Percentiles rank a stretch among this genome's conserved stretches.
phyloP scores from a whole-genome alignment of 2,329 filamentous ascomycete species.

The Hypoxylon sp. region DNA sequence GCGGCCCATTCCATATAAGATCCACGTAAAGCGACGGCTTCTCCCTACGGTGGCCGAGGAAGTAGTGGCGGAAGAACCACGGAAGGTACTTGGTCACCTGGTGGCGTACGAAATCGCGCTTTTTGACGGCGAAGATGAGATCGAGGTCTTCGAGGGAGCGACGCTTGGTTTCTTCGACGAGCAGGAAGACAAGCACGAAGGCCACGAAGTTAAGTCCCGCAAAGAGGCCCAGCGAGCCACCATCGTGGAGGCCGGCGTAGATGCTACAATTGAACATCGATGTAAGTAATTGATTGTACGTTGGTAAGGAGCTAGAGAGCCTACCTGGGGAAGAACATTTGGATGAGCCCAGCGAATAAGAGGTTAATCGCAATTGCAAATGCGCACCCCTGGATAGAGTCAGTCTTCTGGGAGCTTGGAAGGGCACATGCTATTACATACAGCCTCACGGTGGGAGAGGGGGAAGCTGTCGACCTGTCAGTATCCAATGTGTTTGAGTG shows the following conservation, averaged over 20 bases:
- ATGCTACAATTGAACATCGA: slow-evolving; percentile 45
- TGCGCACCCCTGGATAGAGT: slow-evolving; percentile 58
- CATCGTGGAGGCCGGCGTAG: slow-evolving; percentile 48
- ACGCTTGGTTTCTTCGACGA: slow-evolving; percentile 61
- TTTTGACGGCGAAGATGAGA: slow-evolving; percentile 57
- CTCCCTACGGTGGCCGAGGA: slow-evolving; percentile 39
- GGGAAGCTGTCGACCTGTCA: slow-evolving; percentile 58
- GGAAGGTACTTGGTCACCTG: slow-evolving; percentile 56
- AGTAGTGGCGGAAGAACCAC: slow-evolving; percentile 54
- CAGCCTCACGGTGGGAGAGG: slow-evolving; percentile 63
- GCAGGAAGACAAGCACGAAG: slow-evolving; percentile 61
- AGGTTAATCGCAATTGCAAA: slow-evolving; percentile 65
- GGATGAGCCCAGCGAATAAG: slow-evolving; percentile 62
- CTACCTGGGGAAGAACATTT: slow-evolving; percentile 59
- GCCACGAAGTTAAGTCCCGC: slow-evolving; percentile 63
- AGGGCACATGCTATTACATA: slow-evolving; percentile 29
- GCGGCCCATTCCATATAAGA: slow-evolving; percentile 52
- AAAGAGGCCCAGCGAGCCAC: slow-evolving; percentile 62
- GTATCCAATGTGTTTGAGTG: not conserved
- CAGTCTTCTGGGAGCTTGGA: not conserved
- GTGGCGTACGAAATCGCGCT: slow-evolving; percentile 58
- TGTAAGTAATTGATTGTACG: slow-evolving; percentile 42
- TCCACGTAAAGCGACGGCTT: slow-evolving; percentile 56
- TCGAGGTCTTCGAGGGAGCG: slow-evolving; percentile 60
- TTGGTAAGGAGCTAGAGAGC: not conserved